A percentile compares a stretch with the other conserved stretches of the same genome.
phyloP scores from a whole-genome alignment of 441 rosid genomes.

The Flueggea neowawraea region DNA sequence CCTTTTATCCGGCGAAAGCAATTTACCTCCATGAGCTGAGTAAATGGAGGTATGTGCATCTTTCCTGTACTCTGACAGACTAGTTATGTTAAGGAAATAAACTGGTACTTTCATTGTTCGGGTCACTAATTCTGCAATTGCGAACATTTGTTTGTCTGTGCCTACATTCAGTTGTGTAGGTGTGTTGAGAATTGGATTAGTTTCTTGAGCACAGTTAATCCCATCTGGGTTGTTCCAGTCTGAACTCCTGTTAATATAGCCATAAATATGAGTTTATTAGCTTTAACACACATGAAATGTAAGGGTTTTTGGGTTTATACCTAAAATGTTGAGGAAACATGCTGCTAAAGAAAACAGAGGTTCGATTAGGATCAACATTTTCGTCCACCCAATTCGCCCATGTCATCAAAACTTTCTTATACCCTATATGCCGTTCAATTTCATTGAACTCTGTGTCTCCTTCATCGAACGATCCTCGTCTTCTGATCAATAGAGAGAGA shows the following conservation, averaged over 20 bases:
- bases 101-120: conserved; percentile 46
- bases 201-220: conserved; percentile 67
- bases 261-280: too few relatives aligned
- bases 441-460: conserved; percentile 62
- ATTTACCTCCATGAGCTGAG: conserved; percentile 57
- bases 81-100: conserved; percentile 54
- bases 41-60: conserved; percentile 79
- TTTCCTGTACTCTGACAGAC: conserved; percentile 64
- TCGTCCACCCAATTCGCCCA: conserved; percentile 73
- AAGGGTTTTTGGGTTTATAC: conserved; percentile 22
- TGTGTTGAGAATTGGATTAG: conserved; percentile 47
- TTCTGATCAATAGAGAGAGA: conserved; percentile 4
- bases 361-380: conserved; percentile 53
- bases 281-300: not conserved
- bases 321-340: conserved; percentile 81
- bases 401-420: conserved; percentile 55
- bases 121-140: conserved; percentile 40
- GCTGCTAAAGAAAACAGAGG: conserved; percentile 71
- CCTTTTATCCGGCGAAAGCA: conserved; percentile 50
- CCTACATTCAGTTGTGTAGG: conserved; percentile 48
- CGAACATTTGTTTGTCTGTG: conserved; percentile 51
- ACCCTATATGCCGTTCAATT: conserved; percentile 56
- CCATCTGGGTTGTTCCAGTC: conserved; percentile 77
- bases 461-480: conserved; percentile 68
- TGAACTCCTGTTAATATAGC: conserved; percentile 42